These are phyloP conservation scores for Tuber borchii DNA, from an alignment of 495 filamentous ascomycete genomes.

Conservation along the genomic window DNA sequence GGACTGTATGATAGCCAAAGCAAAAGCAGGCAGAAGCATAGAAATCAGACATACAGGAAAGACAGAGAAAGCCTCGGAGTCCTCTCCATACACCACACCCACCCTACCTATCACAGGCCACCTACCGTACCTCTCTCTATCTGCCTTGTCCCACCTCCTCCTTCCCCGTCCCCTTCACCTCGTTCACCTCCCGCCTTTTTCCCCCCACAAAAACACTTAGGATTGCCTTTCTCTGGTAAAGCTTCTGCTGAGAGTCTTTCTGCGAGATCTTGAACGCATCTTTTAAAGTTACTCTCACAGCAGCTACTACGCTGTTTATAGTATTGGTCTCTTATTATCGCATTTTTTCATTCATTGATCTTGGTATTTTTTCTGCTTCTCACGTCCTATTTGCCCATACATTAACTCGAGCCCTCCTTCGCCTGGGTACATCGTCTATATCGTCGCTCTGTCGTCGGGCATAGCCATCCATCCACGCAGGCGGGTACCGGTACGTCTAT, in stretches of 20 bases:
- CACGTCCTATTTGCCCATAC: not conserved
- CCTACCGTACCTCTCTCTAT: not conserved
- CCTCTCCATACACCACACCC: not conserved
- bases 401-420: not conserved
- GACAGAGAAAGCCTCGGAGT: not conserved
- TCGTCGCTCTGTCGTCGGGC: not conserved
- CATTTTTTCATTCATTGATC: not conserved
- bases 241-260: not conserved
- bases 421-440: not conserved
- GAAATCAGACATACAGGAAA: conserved; percentile 3
- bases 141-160: conserved; percentile 2
- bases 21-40: conserved; percentile 4
- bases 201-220: not conserved
- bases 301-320: not conserved
- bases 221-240: not conserved
- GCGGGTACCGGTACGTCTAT: not conserved
- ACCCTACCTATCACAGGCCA: not conserved
- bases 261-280: not conserved
- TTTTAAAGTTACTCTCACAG: not conserved
- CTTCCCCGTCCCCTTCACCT: not conserved
- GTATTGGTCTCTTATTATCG: not conserved
- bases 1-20: not conserved
- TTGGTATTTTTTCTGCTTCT: not conserved
- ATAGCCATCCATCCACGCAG: not conserved
- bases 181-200: not conserved